Conservation (phyloP, 495 filamentous ascomycete species). For the Aspergillus conjunctus region DNA sequence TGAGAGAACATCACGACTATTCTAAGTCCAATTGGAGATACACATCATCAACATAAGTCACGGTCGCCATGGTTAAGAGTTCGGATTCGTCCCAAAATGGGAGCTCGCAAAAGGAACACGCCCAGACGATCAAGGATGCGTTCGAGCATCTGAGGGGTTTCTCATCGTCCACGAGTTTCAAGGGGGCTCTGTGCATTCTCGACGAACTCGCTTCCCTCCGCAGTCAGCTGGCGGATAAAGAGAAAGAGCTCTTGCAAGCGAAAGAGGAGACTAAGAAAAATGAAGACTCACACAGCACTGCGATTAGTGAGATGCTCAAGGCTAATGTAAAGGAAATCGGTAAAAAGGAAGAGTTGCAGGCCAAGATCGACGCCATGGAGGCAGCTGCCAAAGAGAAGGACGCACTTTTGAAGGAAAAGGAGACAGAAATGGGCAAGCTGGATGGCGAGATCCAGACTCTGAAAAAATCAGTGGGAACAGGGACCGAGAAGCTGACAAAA, state of each 20-base stretch:
- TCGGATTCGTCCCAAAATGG: slow-evolving; percentile 6
- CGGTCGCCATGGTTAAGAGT: slow-evolving; percentile 3
- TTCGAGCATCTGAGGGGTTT: neutral
- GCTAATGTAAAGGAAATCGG: neutral
- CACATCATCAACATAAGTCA: neutral
- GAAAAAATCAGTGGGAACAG: slow-evolving; percentile 4
- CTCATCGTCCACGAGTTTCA: neutral
- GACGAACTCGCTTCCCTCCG: slow-evolving; percentile 5
- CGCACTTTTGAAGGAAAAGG: slow-evolving; percentile 8
- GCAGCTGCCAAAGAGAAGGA: neutral
- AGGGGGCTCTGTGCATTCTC: neutral
- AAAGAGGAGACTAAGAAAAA: neutral
- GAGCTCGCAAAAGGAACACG: slow-evolving; percentile 3
- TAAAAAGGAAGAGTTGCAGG: neutral
- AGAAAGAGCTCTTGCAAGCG: slow-evolving; percentile 12
- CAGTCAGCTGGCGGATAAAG: slow-evolving; percentile 3
- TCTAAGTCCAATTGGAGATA: neutral
- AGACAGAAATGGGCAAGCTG: slow-evolving; percentile 5
- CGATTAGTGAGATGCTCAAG: slow-evolving; percentile 12
- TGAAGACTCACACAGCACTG: slow-evolving; percentile 2
- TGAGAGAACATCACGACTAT: neutral
- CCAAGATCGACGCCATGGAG: slow-evolving; percentile 3
- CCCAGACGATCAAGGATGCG: neutral
- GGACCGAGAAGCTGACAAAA: slow-evolving; percentile 15
- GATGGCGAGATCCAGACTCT: slow-evolving; percentile 15